Evolutionary conservation across 768 basidiomycete species (phyloP), one percentile per base, ranked within the genome.

Genomic region (Boletellus ananas): DNA sequence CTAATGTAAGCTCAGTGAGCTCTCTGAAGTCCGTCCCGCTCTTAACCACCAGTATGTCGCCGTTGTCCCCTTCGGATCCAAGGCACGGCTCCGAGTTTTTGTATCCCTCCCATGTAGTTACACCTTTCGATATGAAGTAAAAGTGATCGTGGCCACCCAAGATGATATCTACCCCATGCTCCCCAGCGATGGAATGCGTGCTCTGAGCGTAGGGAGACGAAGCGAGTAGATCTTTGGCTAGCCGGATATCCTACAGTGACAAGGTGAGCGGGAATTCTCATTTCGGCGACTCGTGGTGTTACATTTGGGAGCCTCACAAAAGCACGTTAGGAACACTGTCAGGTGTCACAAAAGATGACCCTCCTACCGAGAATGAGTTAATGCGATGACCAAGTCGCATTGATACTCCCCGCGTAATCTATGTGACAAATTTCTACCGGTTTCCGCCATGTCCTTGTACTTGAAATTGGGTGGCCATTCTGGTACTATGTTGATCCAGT

Each of bases 1-100:
- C 81, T 18, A 95, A 68, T 0, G 68, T 73, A 39, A 93, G 70
- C 52, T 90, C 87, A 45, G 88, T 90, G 31, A 94, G 70, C 55
- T 94, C 91, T 34, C 87, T 80, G 62, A 95, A 95, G 69, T 95
- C 91, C 2, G 85, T 88, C 8, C 93, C 93, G 60, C 89, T 92
- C 69, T 94, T 94, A 51, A 93, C 72, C 17, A 87, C 74, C 17
- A 90, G 71, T 29, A 87, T 72, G 43, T 87, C 82, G 4, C 87
- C 87, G 2, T 78, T 60, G 56, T 90, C 89, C 16, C 70, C 72
- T 58, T 90, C 87, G 6, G 82, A 81, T 25, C 87, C 91, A 14
- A 85, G 75, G 27, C 79, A 74, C 4, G 71, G 64, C 38, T 74
- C 57, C 4, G 65, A 69, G n/a, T 74, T 61, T 54, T 90, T 79